Evolutionary conservation across 768 basidiomycete species (phyloP).

Genomic region (Hortiboletus campestris): DNA sequence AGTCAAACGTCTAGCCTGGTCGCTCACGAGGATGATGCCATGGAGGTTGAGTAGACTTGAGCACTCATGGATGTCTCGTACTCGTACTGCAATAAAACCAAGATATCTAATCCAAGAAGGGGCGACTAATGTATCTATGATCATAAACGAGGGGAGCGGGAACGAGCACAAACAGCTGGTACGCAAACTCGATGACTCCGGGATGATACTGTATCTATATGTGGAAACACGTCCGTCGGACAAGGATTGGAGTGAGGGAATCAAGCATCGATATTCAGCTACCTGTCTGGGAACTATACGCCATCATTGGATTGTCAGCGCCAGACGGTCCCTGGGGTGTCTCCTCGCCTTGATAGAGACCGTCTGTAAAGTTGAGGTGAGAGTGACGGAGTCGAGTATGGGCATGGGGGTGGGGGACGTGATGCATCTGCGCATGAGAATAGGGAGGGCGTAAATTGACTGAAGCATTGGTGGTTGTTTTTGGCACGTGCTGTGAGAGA

Average conservation of each 20-base stretch:
- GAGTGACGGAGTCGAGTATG: conserved; percentile 73
- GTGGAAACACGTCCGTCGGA: conserved; percentile 4
- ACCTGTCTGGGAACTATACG: conserved; percentile 41
- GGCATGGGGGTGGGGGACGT: conserved; percentile 77
- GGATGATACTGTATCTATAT: conserved; percentile 11
- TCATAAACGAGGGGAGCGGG: conserved; percentile 7
- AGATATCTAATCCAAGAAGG: conserved; percentile 26
- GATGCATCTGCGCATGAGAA: conserved; percentile 64
- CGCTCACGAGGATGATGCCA: conserved; percentile 40
- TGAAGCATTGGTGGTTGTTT: conserved; percentile 36
- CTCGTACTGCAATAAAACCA: conserved; percentile 17
- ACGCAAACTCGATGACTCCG: conserved; percentile 17
- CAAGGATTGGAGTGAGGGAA: neutral
- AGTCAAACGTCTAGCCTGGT: neutral
- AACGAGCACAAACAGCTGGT: conserved; percentile 20
- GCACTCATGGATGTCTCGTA: conserved; percentile 5
- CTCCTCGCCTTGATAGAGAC: conserved; percentile 35
- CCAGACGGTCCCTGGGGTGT: conserved; percentile 23
- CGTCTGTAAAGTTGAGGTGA: conserved; percentile 45
- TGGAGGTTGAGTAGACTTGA: conserved; percentile 48
- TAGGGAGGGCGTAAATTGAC: conserved; percentile 61
- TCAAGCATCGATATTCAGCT: conserved; percentile 10
- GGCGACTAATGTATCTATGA: conserved; percentile 32
- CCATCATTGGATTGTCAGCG: conserved; percentile 47
- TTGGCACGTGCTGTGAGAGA: conserved; percentile 26